Evolutionary conservation across 1,139 yeast species (phyloP).

Genomic region (Waltiozyma sp.): DNA sequence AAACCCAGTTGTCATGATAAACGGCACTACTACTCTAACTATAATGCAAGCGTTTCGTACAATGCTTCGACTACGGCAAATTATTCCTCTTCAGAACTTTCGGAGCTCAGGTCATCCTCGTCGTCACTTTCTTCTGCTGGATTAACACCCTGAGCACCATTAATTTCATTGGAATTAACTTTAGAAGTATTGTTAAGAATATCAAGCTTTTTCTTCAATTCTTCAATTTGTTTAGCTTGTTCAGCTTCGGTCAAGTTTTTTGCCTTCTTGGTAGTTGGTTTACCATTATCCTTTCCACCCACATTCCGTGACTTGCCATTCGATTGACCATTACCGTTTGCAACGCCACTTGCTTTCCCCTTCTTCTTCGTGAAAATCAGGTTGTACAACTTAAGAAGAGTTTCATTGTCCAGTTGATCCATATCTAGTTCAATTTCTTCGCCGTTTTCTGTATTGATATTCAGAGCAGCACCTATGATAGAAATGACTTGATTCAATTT

Average conservation of each 20-base stretch:
- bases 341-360: background rate
- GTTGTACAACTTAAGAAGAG: slow-evolving; percentile 74
- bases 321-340: slow-evolving; percentile 8
- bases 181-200: slow-evolving; percentile 42
- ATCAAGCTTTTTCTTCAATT: slow-evolving; percentile 71
- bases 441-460: slow-evolving; percentile 57
- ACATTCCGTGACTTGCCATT: slow-evolving; percentile 10
- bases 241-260: slow-evolving; percentile 49
- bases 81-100: slow-evolving; percentile 60
- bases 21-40: background rate
- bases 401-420: slow-evolving; percentile 82
- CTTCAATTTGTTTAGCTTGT: slow-evolving; percentile 71
- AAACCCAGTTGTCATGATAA: background rate
- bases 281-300: slow-evolving; percentile 6
- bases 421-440: slow-evolving; percentile 92
- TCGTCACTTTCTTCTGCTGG: slow-evolving; percentile 24
- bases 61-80: background rate
- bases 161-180: background rate
- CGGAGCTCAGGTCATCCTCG: slow-evolving; percentile 36
- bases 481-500: slow-evolving; percentile 76
- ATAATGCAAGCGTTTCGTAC: background rate
- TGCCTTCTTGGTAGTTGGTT: slow-evolving; percentile 21
- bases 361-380: slow-evolving; percentile 24
- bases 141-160: slow-evolving; percentile 17
- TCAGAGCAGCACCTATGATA: slow-evolving; percentile 79